phyloP scores from a whole-genome alignment of 2,329 filamentous ascomycete genomes.

The Pseudocercospora fuligena region DNA sequence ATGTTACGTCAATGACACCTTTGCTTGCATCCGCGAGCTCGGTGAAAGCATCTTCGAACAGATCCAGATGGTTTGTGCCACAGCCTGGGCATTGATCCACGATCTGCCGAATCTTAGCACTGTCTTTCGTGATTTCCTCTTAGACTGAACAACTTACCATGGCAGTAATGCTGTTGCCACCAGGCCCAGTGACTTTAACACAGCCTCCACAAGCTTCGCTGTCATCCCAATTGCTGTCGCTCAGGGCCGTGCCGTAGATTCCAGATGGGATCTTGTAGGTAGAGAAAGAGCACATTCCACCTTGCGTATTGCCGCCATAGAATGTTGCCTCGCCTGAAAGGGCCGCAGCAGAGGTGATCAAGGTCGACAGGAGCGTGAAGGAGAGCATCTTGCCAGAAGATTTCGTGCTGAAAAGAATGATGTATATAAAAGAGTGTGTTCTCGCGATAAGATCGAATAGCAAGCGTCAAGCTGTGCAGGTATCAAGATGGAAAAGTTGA shows the following conservation, averaged over 20 bases:
- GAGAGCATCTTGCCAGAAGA: constrained; percentile 22
- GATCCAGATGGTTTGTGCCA: constrained; percentile 59
- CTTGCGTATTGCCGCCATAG: constrained; percentile 44
- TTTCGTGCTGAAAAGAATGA: not conserved
- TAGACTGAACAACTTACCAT: constrained; percentile 57
- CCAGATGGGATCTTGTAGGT: constrained; percentile 65
- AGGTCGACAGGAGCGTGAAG: constrained; percentile 18
- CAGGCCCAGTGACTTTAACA: constrained; percentile 62
- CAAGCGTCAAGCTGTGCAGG: not conserved
- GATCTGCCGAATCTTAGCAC: constrained; percentile 45
- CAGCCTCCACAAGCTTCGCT: constrained; percentile 66
- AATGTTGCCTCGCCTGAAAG: constrained; percentile 33
- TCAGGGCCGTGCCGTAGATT: constrained; percentile 66
- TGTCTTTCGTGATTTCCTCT: not conserved
- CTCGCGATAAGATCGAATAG: not conserved
- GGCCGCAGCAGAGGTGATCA: constrained; percentile 28
- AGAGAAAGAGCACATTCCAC: constrained; percentile 67
- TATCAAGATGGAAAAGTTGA: not conserved
- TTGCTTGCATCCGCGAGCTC: constrained; percentile 50
- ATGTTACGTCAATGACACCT: constrained; percentile 57
- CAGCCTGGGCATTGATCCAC: constrained; percentile 64
- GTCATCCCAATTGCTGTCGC: constrained; percentile 61
- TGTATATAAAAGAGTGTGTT: not conserved
- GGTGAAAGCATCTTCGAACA: constrained; percentile 58
- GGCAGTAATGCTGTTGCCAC: constrained; percentile 59